phyloP scores from a whole-genome alignment of 2,329 filamentous ascomycete genomes.

The Cytospora piceae region DNA sequence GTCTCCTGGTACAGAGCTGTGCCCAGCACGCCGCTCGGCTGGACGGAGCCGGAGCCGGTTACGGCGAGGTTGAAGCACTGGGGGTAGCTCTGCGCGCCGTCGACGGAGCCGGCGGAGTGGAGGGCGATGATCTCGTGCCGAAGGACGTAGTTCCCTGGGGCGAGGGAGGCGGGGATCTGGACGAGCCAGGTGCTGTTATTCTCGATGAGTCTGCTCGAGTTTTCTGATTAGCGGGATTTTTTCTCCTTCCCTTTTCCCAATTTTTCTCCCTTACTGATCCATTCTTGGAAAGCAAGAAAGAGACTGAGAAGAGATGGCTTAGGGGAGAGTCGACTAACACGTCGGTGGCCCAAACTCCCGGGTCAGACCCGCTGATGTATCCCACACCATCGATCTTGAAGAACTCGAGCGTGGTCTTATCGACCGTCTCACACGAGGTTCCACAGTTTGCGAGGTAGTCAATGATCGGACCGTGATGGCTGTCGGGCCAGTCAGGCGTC shows the following conservation, averaged over 20 bases:
- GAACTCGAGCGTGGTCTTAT: constrained; percentile 43
- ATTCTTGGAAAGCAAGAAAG: too few species aligned
- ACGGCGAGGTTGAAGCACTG: constrained; percentile 60
- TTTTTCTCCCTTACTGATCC: not conserved
- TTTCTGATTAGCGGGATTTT: not conserved
- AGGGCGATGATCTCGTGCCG: constrained; percentile 52
- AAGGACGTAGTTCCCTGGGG: constrained; percentile 50
- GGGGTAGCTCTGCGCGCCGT: constrained; percentile 53
- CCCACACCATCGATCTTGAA: constrained; percentile 43
- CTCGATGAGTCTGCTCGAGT: constrained; percentile 41
- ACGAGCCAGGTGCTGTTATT: constrained; percentile 51
- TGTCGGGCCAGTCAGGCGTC: constrained; percentile 27
- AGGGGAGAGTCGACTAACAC: constrained; percentile 31
- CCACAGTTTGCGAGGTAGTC: constrained; percentile 43
- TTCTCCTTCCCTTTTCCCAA: too few species aligned
- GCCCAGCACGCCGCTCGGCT: constrained; percentile 50
- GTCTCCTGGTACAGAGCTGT: constrained; percentile 55
- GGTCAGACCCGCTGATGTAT: constrained; percentile 34
- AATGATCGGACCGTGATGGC: constrained; percentile 38
- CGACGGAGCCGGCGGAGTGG: constrained; percentile 42
- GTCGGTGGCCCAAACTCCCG: constrained; percentile 43
- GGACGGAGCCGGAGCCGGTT: constrained; percentile 41
- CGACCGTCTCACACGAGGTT: constrained; percentile 41
- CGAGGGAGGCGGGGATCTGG: constrained; percentile 46
- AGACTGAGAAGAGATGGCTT: not conserved